These are phyloP conservation scores for Rickenella mellea DNA, from an alignment of 768 basidiomycete species.

Conservation along the genomic window DNA sequence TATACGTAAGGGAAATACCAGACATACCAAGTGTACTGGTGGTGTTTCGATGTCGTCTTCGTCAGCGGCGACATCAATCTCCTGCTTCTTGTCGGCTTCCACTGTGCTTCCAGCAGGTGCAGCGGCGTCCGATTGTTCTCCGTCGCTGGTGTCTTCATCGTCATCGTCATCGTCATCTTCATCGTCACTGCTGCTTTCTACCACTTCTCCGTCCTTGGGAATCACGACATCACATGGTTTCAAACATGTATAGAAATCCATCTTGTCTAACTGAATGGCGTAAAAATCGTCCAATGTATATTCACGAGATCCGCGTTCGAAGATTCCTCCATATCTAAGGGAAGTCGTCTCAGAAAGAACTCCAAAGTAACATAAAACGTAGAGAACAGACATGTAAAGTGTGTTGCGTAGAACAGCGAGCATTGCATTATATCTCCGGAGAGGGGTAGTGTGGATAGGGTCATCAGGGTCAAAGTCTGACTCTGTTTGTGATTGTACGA, in stretches of 20 bases:
- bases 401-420: conserved; percentile 76
- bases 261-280: conserved; percentile 70
- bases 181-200: conserved; percentile 52
- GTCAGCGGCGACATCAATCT: conserved; percentile 5
- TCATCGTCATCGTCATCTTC: conserved; percentile 52
- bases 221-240: conserved; percentile 57
- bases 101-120: too few relatives aligned
- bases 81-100: conserved; percentile 9
- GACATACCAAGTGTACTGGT: conserved; percentile 7
- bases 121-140: conserved; percentile 23
- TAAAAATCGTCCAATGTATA: conserved; percentile 89
- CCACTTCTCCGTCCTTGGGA: conserved; percentile 49
- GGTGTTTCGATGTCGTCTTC: conserved; percentile 10
- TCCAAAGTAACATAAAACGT: not conserved
- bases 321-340: conserved; percentile 78
- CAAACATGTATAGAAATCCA: conserved; percentile 70
- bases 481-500: conserved; percentile 5
- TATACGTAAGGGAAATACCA: too few relatives aligned
- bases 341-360: not conserved
- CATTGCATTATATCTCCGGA: conserved; percentile 83
- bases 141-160: conserved; percentile 36
- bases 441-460: conserved; percentile 51
- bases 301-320: conserved; percentile 72
- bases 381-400: conserved; percentile 61
- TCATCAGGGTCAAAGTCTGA: conserved; percentile 50